Percentiles rank a stretch among this genome's conserved stretches.
phyloP scores from a whole-genome alignment of 345 rosid species.

The Cochlearia excelsa region DNA sequence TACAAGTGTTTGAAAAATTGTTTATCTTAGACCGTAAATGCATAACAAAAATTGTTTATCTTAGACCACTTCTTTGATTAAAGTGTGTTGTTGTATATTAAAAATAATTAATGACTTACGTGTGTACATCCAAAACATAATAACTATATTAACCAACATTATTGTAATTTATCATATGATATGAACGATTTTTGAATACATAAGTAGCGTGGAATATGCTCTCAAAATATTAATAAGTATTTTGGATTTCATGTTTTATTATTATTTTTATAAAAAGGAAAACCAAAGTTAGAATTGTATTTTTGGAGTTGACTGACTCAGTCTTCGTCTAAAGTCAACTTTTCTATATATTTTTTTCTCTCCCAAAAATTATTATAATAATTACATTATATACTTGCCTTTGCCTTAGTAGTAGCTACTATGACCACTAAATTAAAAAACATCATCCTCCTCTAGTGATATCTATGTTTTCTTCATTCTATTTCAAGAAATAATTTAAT shows the following conservation, averaged over 20 bases:
- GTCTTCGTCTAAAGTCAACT: constrained; percentile 33
- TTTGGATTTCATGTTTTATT: background rate
- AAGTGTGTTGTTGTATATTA: no score
- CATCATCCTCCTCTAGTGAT: constrained; percentile 3
- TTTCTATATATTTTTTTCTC: background rate
- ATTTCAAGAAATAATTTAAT: background rate
- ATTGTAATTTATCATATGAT: background rate
- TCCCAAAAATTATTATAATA: background rate
- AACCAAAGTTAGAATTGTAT: constrained; percentile 7
- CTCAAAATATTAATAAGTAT: constrained; percentile 2
- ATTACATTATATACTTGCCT: no score
- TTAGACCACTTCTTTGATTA: no score
- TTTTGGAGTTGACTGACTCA: constrained; percentile 32
- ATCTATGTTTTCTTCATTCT: constrained; percentile 4
- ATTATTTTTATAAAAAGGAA: background rate
- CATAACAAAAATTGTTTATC: background rate
- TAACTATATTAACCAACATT: background rate
- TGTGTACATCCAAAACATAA: background rate
- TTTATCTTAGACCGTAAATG: background rate
- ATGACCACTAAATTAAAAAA: constrained; percentile 24
- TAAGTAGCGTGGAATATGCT: constrained; percentile 10
- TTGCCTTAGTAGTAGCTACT: constrained; percentile 8
- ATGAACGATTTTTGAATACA: no score
- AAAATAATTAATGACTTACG: no score
- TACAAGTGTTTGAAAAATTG: background rate